Evolutionary conservation across 768 basidiomycete genomes (phyloP).

Genomic region (Serendipita sp.): DNA sequence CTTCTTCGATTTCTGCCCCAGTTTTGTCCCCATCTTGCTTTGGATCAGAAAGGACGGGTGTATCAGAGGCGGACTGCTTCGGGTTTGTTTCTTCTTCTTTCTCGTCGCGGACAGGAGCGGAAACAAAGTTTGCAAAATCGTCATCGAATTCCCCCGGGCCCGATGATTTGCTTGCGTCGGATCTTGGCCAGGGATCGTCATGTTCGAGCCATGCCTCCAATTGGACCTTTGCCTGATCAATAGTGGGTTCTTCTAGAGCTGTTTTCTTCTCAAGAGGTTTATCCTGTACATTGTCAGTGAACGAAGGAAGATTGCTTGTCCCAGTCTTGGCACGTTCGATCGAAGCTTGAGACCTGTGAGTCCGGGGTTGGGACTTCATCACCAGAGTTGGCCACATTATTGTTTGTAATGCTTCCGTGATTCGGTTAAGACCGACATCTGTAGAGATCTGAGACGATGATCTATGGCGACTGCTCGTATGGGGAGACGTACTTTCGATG

Average conservation of each 20-base stretch:
- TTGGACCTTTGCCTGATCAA: constrained; percentile 10
- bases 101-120: constrained; percentile 28
- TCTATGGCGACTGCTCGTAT: background rate
- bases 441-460: constrained; percentile 5
- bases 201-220: constrained; percentile 4
- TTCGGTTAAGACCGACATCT: constrained; percentile 39
- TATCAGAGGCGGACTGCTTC: constrained; percentile 46
- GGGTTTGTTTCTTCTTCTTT: constrained; percentile 19
- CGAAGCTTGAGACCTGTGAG: background rate
- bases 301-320: background rate
- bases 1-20: constrained; percentile 21
- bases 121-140: constrained; percentile 63
- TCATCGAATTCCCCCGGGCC: constrained; percentile 42
- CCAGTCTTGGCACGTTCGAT: background rate
- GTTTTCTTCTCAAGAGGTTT: constrained; percentile 22
- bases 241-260: constrained; percentile 19
- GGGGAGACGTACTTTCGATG: background rate
- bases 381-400: constrained; percentile 80
- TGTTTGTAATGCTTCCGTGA: constrained; percentile 65
- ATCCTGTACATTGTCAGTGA: constrained; percentile 12
- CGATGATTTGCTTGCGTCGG: background rate
- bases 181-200: constrained; percentile 1
- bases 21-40: too few relatives aligned
- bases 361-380: background rate
- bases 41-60: background rate